Percentiles rank a stretch among this genome's conserved stretches.
Conservation (phyloP, 179 eudicot species). For the Silene coronaria region DNA sequence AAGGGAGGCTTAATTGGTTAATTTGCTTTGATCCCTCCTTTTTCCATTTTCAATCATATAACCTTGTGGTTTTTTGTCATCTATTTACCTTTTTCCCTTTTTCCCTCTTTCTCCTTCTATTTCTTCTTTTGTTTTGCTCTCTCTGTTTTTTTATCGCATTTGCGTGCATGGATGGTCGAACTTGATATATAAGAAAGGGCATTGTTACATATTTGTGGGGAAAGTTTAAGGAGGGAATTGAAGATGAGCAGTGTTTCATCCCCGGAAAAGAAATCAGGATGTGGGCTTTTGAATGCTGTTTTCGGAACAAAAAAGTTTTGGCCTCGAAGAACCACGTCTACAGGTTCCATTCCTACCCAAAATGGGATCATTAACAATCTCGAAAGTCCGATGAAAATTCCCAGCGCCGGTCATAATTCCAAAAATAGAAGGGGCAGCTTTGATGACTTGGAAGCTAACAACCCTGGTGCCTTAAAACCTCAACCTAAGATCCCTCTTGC, state of each 20-base stretch:
- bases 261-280: constrained; percentile 48
- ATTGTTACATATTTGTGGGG: constrained; percentile 6
- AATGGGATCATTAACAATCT: constrained; percentile 17
- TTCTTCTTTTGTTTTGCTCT: neutral
- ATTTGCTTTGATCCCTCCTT: neutral
- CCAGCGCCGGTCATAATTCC: constrained; percentile 34
- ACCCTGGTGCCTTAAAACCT: constrained; percentile 6
- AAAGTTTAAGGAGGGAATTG: neutral
- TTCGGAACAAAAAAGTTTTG: constrained; percentile 45
- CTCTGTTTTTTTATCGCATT: constrained; percentile 9
- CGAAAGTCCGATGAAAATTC: constrained; percentile 18
- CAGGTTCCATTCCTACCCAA: constrained; percentile 37
- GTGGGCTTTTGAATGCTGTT: constrained; percentile 59
- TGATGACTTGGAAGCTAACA: constrained; percentile 28
- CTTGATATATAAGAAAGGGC: neutral
- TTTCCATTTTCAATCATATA: neutral
- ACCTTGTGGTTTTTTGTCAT: too few species aligned
- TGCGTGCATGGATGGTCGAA: constrained; percentile 24
- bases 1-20: constrained; percentile 14
- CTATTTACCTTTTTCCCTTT: neutral
- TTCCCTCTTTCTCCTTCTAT: neutral
- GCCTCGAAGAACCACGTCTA: constrained; percentile 52
- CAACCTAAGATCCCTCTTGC: constrained; percentile 18
- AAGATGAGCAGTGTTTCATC: constrained; percentile 32
- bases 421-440: constrained; percentile 42